Percentiles rank a stretch among this genome's conserved stretches.
Conservation (phyloP, 352 stramenopile genomes). For the Globisporangium uncinulatum region DNA sequence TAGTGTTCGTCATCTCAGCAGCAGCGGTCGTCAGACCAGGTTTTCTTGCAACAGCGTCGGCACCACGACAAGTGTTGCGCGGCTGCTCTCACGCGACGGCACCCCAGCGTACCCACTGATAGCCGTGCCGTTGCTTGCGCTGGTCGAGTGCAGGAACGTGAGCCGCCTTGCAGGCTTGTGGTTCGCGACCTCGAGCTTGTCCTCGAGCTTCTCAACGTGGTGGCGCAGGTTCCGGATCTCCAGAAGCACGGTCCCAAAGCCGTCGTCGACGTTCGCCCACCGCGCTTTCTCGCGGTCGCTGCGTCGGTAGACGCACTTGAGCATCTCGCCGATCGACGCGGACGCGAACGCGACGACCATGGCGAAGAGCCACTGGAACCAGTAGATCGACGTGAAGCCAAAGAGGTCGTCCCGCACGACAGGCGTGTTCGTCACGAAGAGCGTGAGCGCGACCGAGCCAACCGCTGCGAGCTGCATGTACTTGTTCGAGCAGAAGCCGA, state of each 20-base stretch:
- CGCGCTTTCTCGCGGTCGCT: constrained; percentile 22
- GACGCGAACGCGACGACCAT: constrained; percentile 28
- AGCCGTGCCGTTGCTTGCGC: background rate
- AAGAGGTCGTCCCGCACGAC: constrained; percentile 34
- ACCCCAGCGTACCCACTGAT: background rate
- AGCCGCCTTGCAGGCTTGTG: constrained; percentile 28
- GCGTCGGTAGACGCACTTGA: constrained; percentile 37
- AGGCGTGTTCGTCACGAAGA: constrained; percentile 29
- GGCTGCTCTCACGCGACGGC: constrained; percentile 17
- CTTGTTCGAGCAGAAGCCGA: constrained; percentile 29
- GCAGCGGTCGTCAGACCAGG: constrained; percentile 4
- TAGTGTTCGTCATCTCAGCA: no score
- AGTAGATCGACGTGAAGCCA: constrained; percentile 33
- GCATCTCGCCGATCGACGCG: constrained; percentile 25
- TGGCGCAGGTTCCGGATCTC: constrained; percentile 43
- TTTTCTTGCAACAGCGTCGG: constrained; percentile 9
- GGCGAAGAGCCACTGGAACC: constrained; percentile 34
- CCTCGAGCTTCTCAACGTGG: constrained; percentile 39
- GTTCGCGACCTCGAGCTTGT: constrained; percentile 41
- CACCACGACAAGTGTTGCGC: constrained; percentile 4
- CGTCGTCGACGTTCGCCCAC: constrained; percentile 29
- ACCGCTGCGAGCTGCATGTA: constrained; percentile 39
- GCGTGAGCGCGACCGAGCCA: constrained; percentile 29
- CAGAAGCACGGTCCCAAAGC: constrained; percentile 29
- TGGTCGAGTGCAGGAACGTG: constrained; percentile 13